These are phyloP conservation scores for Suillus clintonianus DNA, from an alignment of 768 basidiomycete species.

Conservation along the genomic window DNA sequence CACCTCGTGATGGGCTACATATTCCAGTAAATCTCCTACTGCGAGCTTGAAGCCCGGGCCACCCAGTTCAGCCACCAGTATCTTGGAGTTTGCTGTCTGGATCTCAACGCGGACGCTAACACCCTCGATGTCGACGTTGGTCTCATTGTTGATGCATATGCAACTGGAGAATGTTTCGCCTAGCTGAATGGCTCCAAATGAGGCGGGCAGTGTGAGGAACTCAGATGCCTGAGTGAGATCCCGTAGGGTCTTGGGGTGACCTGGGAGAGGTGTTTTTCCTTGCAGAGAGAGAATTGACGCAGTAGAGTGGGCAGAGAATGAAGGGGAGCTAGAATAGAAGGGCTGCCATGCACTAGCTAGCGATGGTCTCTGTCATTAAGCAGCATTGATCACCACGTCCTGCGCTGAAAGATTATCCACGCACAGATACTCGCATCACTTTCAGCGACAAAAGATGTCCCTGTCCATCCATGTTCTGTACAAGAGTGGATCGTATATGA, in stretches of 20 bases:
- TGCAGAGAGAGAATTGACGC: conserved; percentile 78
- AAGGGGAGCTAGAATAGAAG: conserved; percentile 81
- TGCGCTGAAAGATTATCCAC: conserved; percentile 31
- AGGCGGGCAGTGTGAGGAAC: conserved; percentile 75
- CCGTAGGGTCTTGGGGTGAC: conserved; percentile 81
- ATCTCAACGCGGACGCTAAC: conserved; percentile 78
- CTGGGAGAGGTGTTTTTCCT: conserved; percentile 65
- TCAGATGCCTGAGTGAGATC: conserved; percentile 81
- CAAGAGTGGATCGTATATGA: background rate
- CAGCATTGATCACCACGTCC: background rate
- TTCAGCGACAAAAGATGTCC: conserved; percentile 76
- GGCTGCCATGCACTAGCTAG: conserved; percentile 81
- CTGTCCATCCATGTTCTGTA: conserved; percentile 47
- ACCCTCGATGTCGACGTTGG: conserved; percentile 59
- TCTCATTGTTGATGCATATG: conserved; percentile 82
- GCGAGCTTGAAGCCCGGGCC: conserved; percentile 49
- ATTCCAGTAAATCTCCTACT: conserved; percentile 63
- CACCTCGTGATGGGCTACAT: conserved; percentile 81
- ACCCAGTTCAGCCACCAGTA: conserved; percentile 63
- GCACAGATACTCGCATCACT: conserved; percentile 86
- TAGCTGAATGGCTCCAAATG: conserved; percentile 85
- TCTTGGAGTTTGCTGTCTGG: conserved; percentile 75
- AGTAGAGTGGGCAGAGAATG: conserved; percentile 81
- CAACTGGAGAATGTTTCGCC: conserved; percentile 88
- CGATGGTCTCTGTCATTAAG: conserved; percentile 61